A percentile compares a stretch with the other conserved stretches of the same genome.
phyloP scores from a whole-genome alignment of 352 stramenopile genomes.

The Elongisporangium undulatum region DNA sequence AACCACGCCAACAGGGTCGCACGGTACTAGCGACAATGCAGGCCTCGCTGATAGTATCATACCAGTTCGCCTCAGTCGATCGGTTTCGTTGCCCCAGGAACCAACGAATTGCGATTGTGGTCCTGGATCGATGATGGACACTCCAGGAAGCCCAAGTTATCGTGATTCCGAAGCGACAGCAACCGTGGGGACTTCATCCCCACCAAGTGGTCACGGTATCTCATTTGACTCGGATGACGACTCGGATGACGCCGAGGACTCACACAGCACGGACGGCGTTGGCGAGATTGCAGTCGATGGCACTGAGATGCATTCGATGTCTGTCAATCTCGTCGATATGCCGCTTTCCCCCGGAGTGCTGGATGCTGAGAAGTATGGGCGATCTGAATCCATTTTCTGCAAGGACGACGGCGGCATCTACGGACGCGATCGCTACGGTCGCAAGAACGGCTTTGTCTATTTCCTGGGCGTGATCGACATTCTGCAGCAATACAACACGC shows the following conservation, averaged over 20 bases:
- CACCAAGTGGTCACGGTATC: not conserved
- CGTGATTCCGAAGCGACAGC: no score
- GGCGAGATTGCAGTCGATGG: slow-evolving; percentile 13
- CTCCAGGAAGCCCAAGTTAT: no score
- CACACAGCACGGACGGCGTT: slow-evolving; percentile 32
- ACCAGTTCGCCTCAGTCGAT: slow-evolving; percentile 19
- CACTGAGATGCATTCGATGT: slow-evolving; percentile 9
- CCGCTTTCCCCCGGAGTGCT: slow-evolving; percentile 49
- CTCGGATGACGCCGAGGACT: slow-evolving; percentile 24
- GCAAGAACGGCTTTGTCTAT: slow-evolving; percentile 84
- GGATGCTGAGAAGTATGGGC: slow-evolving; percentile 32
- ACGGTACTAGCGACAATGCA: slow-evolving; percentile 1
- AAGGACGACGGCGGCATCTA: slow-evolving; percentile 72
- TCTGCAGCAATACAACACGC: slow-evolving; percentile 91
- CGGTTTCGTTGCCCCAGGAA: slow-evolving; percentile 21
- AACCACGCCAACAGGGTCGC: slow-evolving; percentile 21
- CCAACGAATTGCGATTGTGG: slow-evolving; percentile 4
- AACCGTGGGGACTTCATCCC: no score
- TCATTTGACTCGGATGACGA: slow-evolving; percentile 32
- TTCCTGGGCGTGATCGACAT: slow-evolving; percentile 94
- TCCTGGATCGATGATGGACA: no score
- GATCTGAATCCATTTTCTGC: slow-evolving; percentile 69
- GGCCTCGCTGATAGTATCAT: not conserved
- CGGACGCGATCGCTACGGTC: slow-evolving; percentile 45
- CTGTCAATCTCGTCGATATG: slow-evolving; percentile 10